Percentiles rank a stretch among this genome's conserved stretches.
Conservation (phyloP, 169 alveolate species). For the Eimeria sp. region DNA sequence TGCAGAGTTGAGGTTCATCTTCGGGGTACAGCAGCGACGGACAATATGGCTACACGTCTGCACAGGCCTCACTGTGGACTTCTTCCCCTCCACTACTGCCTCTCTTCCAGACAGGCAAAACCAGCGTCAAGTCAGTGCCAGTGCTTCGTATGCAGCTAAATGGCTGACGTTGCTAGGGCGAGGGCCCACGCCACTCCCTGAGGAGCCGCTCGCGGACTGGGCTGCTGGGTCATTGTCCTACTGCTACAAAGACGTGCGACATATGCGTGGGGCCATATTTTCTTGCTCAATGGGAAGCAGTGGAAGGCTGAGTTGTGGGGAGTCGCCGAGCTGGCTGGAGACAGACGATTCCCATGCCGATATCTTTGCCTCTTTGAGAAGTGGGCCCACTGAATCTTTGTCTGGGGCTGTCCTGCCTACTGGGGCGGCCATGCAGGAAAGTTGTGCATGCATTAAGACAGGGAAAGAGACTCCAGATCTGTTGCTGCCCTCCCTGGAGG, state of each 20-base stretch:
- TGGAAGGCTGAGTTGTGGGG: constrained; percentile 45
- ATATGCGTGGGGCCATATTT: constrained; percentile 17
- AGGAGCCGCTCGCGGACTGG: constrained; percentile 46
- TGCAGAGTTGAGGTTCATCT: constrained; percentile 36
- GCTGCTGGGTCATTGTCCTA: constrained; percentile 17
- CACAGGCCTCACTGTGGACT: constrained; percentile 49
- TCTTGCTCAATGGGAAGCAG: background rate
- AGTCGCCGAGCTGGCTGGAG: background rate
- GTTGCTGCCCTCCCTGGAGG: constrained; percentile 52
- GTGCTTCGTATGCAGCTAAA: background rate
- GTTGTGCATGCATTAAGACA: constrained; percentile 34
- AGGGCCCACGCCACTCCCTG: background rate
- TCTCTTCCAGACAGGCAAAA: background rate
- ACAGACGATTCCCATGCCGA: background rate
- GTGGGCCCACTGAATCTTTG: constrained; percentile 29
- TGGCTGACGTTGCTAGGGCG: constrained; percentile 46
- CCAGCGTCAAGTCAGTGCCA: background rate
- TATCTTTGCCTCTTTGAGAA: constrained; percentile 19
- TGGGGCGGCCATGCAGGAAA: constrained; percentile 48
- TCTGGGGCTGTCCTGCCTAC: constrained; percentile 67
- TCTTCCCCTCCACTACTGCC: constrained; percentile 19
- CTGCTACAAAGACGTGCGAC: constrained; percentile 51
- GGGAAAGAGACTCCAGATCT: constrained; percentile 41
- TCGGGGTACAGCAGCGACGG: constrained; percentile 67
- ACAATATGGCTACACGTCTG: constrained; percentile 46